Evolutionary conservation across 176 grass and related monocot species (phyloP), one percentile per base, ranked within the genome.

Genomic region (Triticum dicoccoides): DNA sequence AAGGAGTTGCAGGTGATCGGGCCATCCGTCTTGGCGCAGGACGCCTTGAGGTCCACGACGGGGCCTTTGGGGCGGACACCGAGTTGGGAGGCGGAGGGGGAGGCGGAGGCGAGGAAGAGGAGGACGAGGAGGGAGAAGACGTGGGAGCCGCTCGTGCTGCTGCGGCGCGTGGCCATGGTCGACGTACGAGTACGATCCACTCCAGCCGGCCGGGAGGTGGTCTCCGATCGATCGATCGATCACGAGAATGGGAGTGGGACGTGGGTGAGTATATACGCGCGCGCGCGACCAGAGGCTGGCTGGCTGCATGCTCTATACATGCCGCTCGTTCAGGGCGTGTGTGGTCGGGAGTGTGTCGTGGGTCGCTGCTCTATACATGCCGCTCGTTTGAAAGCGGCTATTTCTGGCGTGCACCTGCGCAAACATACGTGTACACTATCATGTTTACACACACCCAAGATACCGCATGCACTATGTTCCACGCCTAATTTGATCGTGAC

Each of bases 1-100:
- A 33, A 17, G 12, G 3, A 0, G 66, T 12, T 32, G 89, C 89
- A 87, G 38, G 11, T 15, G 9, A 68, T 69, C 59, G 85, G 89
- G 67, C 18, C 54, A 20, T 59, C 54, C 45, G 89, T 90, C 85
- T 86, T 79, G 20, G 85, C 67, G 80, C 89, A 90, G 33, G 45
- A 6, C 18, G 13, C 61, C 54, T 84, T 42, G 5, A 90, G 5
- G 18, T 17, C 9, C 23, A 12, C 45, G 54, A 2, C 15, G 18
- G 54, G 54, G 54, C 54, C 54, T 21, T 21, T 21, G 45, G 12
- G 72, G 34, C 0, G 3, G n/a, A 9, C 52, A 73, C 18, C 51
- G 35, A 13, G 14, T 65, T 2, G 1, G 64, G 32, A 3, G 9
- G 37, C 35, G 3, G 44, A 3, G 9, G 37, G 25, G 3, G 44